A percentile compares a stretch with the other conserved stretches of the same genome.
These are phyloP conservation scores for Botrytis paeoniae DNA, from an alignment of 2,329 filamentous ascomycete genomes.

Conservation along the genomic window DNA sequence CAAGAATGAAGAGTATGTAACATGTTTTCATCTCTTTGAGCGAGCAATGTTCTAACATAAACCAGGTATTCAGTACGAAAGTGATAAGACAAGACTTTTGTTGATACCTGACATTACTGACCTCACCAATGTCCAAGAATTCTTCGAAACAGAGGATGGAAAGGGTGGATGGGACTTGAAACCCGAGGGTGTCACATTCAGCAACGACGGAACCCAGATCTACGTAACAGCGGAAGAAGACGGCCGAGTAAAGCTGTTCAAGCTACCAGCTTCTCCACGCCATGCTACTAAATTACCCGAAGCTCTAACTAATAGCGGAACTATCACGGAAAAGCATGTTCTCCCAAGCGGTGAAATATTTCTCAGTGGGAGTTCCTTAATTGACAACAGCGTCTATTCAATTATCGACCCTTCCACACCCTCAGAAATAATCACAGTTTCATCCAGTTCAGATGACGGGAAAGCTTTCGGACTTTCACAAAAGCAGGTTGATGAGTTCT, in stretches of 20 bases:
- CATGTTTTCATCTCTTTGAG: not conserved
- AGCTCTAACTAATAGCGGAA: conserved; percentile 52
- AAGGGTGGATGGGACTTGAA: conserved; percentile 60
- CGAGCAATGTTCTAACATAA: not conserved
- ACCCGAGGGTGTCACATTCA: conserved; percentile 57
- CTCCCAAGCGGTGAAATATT: conserved; percentile 56
- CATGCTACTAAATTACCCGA: conserved; percentile 49
- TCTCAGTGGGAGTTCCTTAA: conserved; percentile 63
- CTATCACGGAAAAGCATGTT: conserved; percentile 51
- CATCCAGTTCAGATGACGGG: conserved; percentile 64
- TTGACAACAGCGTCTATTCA: conserved; percentile 70
- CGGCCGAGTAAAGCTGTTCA: conserved; percentile 61
- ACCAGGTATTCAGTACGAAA: conserved; percentile 65
- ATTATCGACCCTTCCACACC: conserved; percentile 46
- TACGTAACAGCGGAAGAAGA: conserved; percentile 72
- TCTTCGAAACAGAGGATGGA: conserved; percentile 60
- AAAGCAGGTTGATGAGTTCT: conserved; percentile 64
- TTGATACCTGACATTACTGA: conserved; percentile 60
- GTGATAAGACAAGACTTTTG: conserved; percentile 70
- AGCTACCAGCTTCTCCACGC: conserved; percentile 53
- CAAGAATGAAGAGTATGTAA: conserved; percentile 63
- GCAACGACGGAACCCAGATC: conserved; percentile 57
- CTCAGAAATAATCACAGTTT: conserved; percentile 45
- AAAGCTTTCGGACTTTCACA: conserved; percentile 63
- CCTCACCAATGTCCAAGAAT: conserved; percentile 57